These are phyloP conservation scores for Gliomastix tumulicola DNA, from an alignment of 2,329 filamentous ascomycete genomes.

Conservation along the genomic window DNA sequence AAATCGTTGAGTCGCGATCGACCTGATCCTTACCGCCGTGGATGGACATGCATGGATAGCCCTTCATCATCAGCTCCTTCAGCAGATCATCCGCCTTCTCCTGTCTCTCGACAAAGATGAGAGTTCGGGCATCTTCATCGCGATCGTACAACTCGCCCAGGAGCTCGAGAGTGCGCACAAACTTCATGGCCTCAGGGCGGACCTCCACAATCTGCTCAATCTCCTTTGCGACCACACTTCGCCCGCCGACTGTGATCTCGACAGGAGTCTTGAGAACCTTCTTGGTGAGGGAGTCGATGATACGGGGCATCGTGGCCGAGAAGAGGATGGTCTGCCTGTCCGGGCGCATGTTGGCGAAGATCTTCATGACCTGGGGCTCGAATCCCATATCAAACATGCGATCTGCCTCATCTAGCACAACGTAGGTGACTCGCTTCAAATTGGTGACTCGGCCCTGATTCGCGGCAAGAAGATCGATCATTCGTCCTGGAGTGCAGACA, in stretches of 20 bases:
- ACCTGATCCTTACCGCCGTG: conserved; percentile 92
- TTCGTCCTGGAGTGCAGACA: conserved; percentile 87
- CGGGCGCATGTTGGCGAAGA: conserved; percentile 84
- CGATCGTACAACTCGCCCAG: conserved; percentile 79
- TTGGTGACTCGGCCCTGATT: conserved; percentile 95
- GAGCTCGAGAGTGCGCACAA: conserved; percentile 75
- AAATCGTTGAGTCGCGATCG: conserved; percentile 85
- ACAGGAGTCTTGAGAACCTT: conserved; percentile 81
- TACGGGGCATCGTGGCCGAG: conserved; percentile 90
- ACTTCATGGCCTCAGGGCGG: conserved; percentile 74
- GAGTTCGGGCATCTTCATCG: conserved; percentile 81
- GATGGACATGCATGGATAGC: conserved; percentile 87
- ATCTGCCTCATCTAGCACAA: conserved; percentile 94
- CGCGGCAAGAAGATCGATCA: conserved; percentile 90
- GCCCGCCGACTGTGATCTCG: conserved; percentile 87
- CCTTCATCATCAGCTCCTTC: conserved; percentile 72
- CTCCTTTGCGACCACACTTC: conserved; percentile 79
- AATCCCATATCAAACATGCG: conserved; percentile 99
- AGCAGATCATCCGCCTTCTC: conserved; percentile 79
- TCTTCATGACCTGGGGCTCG: conserved; percentile 96
- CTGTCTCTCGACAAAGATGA: conserved; percentile 90
- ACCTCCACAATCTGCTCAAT: conserved; percentile 93
- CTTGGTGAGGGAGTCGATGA: conserved; percentile 84
- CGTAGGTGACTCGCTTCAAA: conserved; percentile 80
- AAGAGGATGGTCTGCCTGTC: conserved; percentile 93